Conservation (phyloP, 306 rosid genomes). For the Herpetospermum pedunculosum region DNA sequence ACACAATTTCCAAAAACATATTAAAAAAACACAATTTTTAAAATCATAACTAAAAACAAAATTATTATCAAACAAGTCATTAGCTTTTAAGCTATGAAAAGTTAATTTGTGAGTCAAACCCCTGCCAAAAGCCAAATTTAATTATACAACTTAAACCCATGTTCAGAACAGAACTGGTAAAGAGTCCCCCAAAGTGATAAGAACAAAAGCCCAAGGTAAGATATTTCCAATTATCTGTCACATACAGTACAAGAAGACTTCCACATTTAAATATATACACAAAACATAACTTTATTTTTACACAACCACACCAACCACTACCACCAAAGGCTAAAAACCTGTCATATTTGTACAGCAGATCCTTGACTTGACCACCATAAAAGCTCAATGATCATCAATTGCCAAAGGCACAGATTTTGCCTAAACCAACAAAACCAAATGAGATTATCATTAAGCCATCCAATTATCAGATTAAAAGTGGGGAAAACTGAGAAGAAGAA, state of each 20-base stretch:
- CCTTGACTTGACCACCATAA: not conserved
- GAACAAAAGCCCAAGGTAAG: not conserved
- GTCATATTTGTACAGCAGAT: conserved; percentile 43
- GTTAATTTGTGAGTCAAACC: too few species aligned
- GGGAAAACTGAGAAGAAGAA: not conserved
- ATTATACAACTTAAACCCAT: too few species aligned
- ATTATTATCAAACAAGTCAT: too few species aligned
- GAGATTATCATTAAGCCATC: not conserved
- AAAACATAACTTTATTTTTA: conserved; percentile 1
- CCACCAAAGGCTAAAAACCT: conserved; percentile 41
- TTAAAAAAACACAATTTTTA: too few species aligned
- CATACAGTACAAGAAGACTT: not conserved
- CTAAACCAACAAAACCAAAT: conserved; percentile 25
- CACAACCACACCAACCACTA: not conserved
- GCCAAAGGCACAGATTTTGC: conserved; percentile 60
- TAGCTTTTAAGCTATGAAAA: too few species aligned
- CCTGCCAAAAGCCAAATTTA: too few species aligned
- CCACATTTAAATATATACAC: not conserved
- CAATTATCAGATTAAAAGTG: not conserved
- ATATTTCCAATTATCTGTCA: not conserved
- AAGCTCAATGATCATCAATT: conserved; percentile 30
- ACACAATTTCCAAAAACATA: too few species aligned
- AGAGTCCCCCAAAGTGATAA: too few species aligned
- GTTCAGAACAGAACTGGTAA: too few species aligned
- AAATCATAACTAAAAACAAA: too few species aligned